Conservation (phyloP, 2,329 filamentous ascomycete genomes). For the Clonostachys chloroleuca region DNA sequence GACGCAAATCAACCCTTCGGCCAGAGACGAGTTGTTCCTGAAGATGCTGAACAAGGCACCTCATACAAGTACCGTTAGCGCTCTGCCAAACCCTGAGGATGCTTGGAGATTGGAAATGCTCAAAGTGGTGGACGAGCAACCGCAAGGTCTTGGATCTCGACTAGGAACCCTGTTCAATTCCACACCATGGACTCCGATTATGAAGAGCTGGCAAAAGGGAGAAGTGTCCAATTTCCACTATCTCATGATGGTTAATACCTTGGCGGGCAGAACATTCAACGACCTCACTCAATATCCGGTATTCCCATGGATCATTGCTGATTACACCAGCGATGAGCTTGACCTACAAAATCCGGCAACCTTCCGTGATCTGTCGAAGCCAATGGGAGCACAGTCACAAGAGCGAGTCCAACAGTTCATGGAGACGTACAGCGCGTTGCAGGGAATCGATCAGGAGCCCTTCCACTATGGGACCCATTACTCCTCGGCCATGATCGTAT, state of each 20-base stretch:
- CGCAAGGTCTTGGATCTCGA: constrained; percentile 71
- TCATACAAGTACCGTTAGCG: constrained; percentile 67
- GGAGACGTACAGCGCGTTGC: constrained; percentile 81
- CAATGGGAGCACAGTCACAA: constrained; percentile 87
- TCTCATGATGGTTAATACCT: constrained; percentile 95
- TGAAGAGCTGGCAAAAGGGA: constrained; percentile 85
- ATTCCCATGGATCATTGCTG: constrained; percentile 94
- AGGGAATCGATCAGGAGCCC: constrained; percentile 86
- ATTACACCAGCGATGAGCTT: constrained; percentile 91
- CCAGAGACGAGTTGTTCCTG: constrained; percentile 75
- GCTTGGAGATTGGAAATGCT: constrained; percentile 88
- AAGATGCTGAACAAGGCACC: constrained; percentile 77
- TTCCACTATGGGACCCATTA: constrained; percentile 99
- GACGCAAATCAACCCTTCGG: constrained; percentile 69
- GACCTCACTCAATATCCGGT: constrained; percentile 97
- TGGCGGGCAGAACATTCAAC: constrained; percentile 96
- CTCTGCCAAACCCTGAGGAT: constrained; percentile 76
- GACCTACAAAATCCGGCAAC: constrained; percentile 79
- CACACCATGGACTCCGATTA: constrained; percentile 75
- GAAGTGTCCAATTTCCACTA: constrained; percentile 99
- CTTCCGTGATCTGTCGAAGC: constrained; percentile 89
- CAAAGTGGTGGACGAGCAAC: constrained; percentile 56
- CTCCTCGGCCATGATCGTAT: constrained; percentile 98
- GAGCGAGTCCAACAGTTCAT: constrained; percentile 74
- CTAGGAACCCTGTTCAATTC: constrained; percentile 91